Evolutionary conservation across 352 stramenopile species (phyloP).

Genomic region (Thalassiosira hispida): DNA sequence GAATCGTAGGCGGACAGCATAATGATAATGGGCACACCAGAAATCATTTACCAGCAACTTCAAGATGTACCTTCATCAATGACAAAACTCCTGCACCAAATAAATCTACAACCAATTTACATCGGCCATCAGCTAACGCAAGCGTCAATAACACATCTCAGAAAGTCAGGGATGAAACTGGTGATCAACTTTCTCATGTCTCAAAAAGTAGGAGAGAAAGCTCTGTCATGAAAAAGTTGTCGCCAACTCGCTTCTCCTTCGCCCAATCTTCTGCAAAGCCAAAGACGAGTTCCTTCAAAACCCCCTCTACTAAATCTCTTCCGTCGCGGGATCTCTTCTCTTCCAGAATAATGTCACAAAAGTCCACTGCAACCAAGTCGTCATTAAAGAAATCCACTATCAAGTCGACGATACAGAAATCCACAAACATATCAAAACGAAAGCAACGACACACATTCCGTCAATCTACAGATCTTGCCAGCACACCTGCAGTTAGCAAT

Average conservation of each 20-base stretch:
- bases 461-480: neutral
- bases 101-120: neutral
- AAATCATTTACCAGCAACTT: too few relatives aligned
- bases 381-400: neutral
- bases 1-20: too few relatives aligned
- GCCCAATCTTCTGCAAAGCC: slow-evolving; percentile 2
- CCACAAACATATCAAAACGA: neutral
- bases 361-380: neutral
- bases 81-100: neutral
- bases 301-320: neutral
- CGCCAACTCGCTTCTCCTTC: slow-evolving; percentile 1
- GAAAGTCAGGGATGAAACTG: neutral
- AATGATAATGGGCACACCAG: too few relatives aligned
- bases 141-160: slow-evolving; percentile 3
- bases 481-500: neutral
- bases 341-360: neutral
- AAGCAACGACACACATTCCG: slow-evolving; percentile 28
- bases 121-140: neutral
- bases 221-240: neutral
- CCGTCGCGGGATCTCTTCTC: neutral
- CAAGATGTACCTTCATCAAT: too few relatives aligned
- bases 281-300: slow-evolving; percentile 1
- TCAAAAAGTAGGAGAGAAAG: neutral
- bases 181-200: neutral
- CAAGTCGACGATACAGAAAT: neutral